Percentiles rank a stretch among this genome's conserved stretches.
Conservation (phyloP, 2,329 filamentous ascomycete species). For the Cadophora malorum region DNA sequence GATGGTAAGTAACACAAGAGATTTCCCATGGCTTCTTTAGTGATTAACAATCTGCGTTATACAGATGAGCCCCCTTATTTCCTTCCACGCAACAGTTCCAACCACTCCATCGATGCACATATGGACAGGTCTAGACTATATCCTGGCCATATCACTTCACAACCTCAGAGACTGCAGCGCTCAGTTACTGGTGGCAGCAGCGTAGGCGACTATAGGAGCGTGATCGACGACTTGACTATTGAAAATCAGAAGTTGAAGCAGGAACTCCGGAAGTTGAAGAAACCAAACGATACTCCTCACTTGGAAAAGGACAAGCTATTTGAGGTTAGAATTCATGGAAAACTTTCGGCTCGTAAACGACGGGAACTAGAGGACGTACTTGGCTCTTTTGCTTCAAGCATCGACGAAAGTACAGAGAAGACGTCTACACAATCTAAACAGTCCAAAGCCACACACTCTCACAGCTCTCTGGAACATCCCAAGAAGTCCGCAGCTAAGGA, state of each 20-base stretch:
- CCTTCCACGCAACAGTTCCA: constrained; percentile 31
- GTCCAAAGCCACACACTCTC: constrained; percentile 46
- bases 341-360: constrained; percentile 74
- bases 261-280: constrained; percentile 72
- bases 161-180: background rate
- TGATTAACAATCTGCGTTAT: constrained; percentile 12
- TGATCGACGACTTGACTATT: constrained; percentile 87
- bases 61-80: constrained; percentile 42
- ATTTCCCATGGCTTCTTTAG: background rate
- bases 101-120: constrained; percentile 26
- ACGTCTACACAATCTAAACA: background rate
- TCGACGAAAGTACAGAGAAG: constrained; percentile 55
- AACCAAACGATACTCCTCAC: constrained; percentile 66
- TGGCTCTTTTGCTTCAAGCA: constrained; percentile 70
- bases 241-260: constrained; percentile 82
- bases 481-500: constrained; percentile 25
- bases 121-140: constrained; percentile 10
- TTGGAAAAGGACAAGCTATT: constrained; percentile 80
- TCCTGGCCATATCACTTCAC: background rate
- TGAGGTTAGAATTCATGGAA: constrained; percentile 76
- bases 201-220: constrained; percentile 77
- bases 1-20: constrained; percentile 36
- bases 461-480: constrained; percentile 48
- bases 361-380: constrained; percentile 77
- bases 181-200: constrained; percentile 34